Conservation (phyloP, 768 basidiomycete species). For the Boletus tylopilopsis region DNA sequence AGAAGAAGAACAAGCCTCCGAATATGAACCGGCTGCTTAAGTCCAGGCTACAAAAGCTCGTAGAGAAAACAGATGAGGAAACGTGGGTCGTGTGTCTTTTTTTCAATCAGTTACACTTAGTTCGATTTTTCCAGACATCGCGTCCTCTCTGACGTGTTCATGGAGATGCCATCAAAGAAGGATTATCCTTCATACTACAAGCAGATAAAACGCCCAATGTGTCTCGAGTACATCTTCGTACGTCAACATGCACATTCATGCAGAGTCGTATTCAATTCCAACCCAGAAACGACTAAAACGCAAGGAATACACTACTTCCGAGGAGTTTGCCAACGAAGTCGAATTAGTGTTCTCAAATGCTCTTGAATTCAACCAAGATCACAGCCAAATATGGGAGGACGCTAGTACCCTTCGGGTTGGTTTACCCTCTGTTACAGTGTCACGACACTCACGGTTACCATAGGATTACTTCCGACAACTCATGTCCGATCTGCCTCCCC, state of each 20-base stretch:
- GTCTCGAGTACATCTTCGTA: slow-evolving; percentile 74
- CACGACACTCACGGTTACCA: slow-evolving; percentile 7
- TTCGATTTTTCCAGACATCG: slow-evolving; percentile 48
- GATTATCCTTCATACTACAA: slow-evolving; percentile 79
- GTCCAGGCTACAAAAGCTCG: slow-evolving; percentile 64
- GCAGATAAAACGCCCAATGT: slow-evolving; percentile 73
- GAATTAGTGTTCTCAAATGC: slow-evolving; percentile 92
- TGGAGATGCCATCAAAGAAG: slow-evolving; percentile 79
- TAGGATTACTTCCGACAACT: slow-evolving; percentile 73
- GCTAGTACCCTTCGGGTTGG: slow-evolving; percentile 62
- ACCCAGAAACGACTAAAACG: slow-evolving; percentile 74
- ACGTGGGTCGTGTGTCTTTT: slow-evolving; percentile 43
- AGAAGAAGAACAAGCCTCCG: slow-evolving; percentile 49
- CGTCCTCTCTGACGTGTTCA: slow-evolving; percentile 68
- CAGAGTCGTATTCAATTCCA: neutral
- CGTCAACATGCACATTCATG: slow-evolving; percentile 27
- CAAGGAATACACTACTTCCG: slow-evolving; percentile 65
- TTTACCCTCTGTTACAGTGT: slow-evolving; percentile 7
- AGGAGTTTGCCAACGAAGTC: slow-evolving; percentile 80
- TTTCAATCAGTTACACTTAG: neutral
- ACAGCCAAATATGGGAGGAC: slow-evolving; percentile 80
- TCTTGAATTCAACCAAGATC: slow-evolving; percentile 82
- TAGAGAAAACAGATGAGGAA: slow-evolving; percentile 64
- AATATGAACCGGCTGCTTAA: slow-evolving; percentile 68
- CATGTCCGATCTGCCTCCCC: slow-evolving; percentile 74